Conservation (phyloP, 805 yeast species). For the Dipodascus geniculatus region DNA sequence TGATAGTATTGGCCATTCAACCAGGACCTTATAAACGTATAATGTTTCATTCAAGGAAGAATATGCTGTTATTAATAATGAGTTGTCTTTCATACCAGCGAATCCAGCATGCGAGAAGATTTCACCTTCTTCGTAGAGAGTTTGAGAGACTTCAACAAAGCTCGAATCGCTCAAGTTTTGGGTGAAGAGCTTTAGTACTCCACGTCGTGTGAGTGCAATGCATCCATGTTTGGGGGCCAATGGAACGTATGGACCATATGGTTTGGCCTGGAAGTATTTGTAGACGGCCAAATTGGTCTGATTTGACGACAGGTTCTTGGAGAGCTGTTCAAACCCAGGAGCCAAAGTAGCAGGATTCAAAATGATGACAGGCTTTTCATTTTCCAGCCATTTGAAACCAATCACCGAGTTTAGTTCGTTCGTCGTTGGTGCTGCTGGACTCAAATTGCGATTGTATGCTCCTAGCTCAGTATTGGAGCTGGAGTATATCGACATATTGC, state of each 20-base stretch:
- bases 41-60: conserved; percentile 11
- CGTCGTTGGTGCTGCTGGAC: conserved; percentile 19
- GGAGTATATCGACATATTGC: conserved; percentile 15
- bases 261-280: conserved; percentile 45
- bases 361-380: conserved; percentile 54
- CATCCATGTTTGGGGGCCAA: conserved; percentile 58
- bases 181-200: conserved; percentile 26
- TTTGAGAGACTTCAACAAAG: conserved; percentile 24
- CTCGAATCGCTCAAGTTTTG: conserved; percentile 13
- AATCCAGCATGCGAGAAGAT: conserved; percentile 19
- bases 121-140: conserved; percentile 26
- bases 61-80: conserved; percentile 21
- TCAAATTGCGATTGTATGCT: conserved; percentile 12
- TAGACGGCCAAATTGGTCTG: conserved; percentile 28
- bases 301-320: conserved; percentile 11
- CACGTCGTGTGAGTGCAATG: conserved; percentile 51
- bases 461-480: conserved; percentile 20
- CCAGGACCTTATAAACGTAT: conserved; percentile 18
- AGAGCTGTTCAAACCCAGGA: conserved; percentile 6
- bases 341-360: conserved; percentile 44
- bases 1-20: conserved; percentile 19
- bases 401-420: conserved; percentile 25
- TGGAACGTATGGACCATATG: conserved; percentile 60
- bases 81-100: conserved; percentile 16
- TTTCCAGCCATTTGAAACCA: conserved; percentile 60